Base-by-base conservation (phyloP, 331 rosid genomes). In the Malus hybrid region DNA sequence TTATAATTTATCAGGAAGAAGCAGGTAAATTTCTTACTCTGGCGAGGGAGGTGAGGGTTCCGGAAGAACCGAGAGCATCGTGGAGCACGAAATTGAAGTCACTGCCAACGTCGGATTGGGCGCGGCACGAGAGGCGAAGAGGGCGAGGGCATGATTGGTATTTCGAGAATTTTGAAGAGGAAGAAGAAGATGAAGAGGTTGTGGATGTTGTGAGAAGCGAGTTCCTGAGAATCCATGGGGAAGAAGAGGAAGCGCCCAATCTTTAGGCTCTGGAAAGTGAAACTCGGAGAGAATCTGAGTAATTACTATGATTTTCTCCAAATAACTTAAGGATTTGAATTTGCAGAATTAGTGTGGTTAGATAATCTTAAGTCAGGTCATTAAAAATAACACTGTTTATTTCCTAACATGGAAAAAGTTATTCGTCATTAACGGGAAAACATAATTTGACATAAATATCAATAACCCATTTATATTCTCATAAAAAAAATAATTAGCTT, bases 1-100 rank as follows among this genome's bases (percentile, higher is more conserved):
- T 44, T 2, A 16, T 27, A 48, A 19, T 0, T 5, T 5, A 9
- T 22, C 10, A 46, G 5, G 39, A 54, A 67, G 46, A 78, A 48
- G 4, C 13, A 12, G 50, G 15, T 44, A 44, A 44, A 10, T 11
- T 11, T 44, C 50, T 73, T 36, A 73, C 99, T 85, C 92, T 90
- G 66, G 99, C 96, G 69, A 82, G 86, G 34, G 86, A 77, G 63
- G 97, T 85, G 70, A 80, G 82, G 73, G 86, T 87, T 83, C 97
- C 97, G 74, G 92, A 87, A 71, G 96, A 89, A 73, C 89, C 89
- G 61, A 94, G 86, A 70, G 96, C 90, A 67, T 92, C 93, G 78
- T 87, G 97, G 55, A 92, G 86, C 31, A 83, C 85, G 72, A 92
- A 84, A 1, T 88, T 85, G 73, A 82, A 82, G 83, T 88, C 84